phyloP scores from a whole-genome alignment of 257 asterid genomes.

The Scutellaria galericulata region DNA sequence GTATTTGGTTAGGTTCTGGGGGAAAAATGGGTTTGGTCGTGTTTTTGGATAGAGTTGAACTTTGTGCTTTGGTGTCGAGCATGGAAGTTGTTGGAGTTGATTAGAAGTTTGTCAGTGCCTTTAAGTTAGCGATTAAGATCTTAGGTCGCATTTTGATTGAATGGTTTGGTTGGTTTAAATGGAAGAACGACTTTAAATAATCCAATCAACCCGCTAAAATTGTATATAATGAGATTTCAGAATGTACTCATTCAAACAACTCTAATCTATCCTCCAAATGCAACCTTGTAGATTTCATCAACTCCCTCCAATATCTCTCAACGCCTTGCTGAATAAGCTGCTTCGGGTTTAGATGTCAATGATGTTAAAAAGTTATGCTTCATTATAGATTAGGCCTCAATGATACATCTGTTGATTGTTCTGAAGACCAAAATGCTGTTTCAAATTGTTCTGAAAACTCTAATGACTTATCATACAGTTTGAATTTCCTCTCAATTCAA shows the following conservation, averaged over 20 bases:
- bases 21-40: too few species aligned
- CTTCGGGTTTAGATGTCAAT: not conserved
- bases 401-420: not conserved
- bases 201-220: not conserved
- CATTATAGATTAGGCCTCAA: not conserved
- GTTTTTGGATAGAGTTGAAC: not conserved
- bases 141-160: not conserved
- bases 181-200: not conserved
- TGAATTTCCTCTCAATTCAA: too few species aligned
- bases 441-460: too few species aligned
- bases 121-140: not conserved
- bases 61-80: too few species aligned
- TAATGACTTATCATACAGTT: too few species aligned
- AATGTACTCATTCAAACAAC: not conserved
- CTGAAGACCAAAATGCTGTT: not conserved
- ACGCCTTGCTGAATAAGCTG: not conserved
- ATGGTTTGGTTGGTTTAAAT: not conserved
- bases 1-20: too few species aligned
- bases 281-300: not conserved
- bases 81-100: not conserved
- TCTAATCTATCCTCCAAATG: not conserved
- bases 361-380: not conserved
- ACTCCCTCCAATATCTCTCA: not conserved
- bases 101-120: not conserved
- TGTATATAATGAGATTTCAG: not conserved